phyloP scores from a whole-genome alignment of 352 stramenopile genomes.

The Phytophthora brassicae region DNA sequence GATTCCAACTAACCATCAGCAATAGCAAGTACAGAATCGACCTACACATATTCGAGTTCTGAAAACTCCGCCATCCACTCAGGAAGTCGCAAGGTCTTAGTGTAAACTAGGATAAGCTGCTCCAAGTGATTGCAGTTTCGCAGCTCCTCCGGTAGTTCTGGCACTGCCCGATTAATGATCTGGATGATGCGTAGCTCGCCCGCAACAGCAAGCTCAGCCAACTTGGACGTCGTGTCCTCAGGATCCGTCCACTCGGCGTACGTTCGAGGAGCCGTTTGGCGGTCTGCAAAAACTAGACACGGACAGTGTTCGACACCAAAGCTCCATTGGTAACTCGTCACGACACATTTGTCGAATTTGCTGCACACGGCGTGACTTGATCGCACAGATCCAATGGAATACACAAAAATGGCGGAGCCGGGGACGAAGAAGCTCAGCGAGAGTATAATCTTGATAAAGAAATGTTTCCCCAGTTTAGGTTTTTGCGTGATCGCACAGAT shows the following conservation, averaged over 20 bases:
- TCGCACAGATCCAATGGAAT: slow-evolving; percentile 31
- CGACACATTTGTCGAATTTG: slow-evolving; percentile 42
- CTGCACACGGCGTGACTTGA: slow-evolving; percentile 25
- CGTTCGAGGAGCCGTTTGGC: slow-evolving; percentile 24
- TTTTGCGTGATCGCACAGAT: slow-evolving; percentile 23
- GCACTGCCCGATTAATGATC: slow-evolving; percentile 48
- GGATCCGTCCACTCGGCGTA: slow-evolving; percentile 47
- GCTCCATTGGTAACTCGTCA: slow-evolving; percentile 48
- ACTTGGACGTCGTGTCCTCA: slow-evolving; percentile 32
- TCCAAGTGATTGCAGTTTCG: slow-evolving; percentile 34
- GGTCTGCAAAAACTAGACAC: slow-evolving; percentile 47
- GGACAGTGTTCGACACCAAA: slow-evolving; percentile 33
- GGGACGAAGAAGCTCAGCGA: slow-evolving; percentile 36
- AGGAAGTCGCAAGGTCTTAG: slow-evolving; percentile 34
- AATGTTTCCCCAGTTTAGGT: slow-evolving; percentile 26
- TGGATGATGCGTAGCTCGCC: slow-evolving; percentile 48
- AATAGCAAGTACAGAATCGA: slow-evolving; percentile 1
- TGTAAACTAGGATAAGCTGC: slow-evolving; percentile 44
- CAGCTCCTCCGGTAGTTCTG: slow-evolving; percentile 38
- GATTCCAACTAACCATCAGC: too few species aligned
- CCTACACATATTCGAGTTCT: slow-evolving; percentile 43
- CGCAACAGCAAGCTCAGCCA: slow-evolving; percentile 29
- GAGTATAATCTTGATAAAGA: slow-evolving; percentile 22
- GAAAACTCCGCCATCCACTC: slow-evolving; percentile 35
- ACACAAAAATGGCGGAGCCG: slow-evolving; percentile 32